These are phyloP conservation scores for Cylindrotheca closterium DNA, from an alignment of 108 stramenopile genomes.

Conservation along the genomic window DNA sequence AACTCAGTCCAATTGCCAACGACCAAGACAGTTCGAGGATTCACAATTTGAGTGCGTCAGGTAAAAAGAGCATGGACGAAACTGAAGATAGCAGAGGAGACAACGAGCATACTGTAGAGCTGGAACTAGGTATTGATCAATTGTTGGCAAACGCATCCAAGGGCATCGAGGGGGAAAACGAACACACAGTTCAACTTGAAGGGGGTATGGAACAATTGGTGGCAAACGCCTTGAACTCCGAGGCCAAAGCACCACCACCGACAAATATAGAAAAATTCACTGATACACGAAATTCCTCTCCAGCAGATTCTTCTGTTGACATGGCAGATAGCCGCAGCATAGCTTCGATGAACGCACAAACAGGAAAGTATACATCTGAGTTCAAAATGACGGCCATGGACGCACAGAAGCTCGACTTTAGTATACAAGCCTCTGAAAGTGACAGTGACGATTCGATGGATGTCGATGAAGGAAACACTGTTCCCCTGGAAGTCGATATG, in stretches of 20 bases:
- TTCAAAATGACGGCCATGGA: constrained; percentile 24
- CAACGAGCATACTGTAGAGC: constrained; percentile 33
- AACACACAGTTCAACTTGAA: constrained; percentile 35
- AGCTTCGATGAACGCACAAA: constrained; percentile 24
- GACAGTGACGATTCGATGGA: constrained; percentile 15
- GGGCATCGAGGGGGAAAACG: constrained; percentile 15
- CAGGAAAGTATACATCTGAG: constrained; percentile 20
- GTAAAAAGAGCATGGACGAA: neutral
- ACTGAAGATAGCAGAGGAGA: constrained; percentile 6
- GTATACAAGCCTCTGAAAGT: neutral
- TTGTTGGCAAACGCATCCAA: constrained; percentile 32
- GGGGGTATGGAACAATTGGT: constrained; percentile 23
- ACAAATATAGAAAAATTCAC: constrained; percentile 1
- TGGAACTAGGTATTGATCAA: constrained; percentile 25
- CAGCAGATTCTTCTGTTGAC: constrained; percentile 24
- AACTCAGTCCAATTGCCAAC: constrained; percentile 42
- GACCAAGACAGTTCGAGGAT: constrained; percentile 15
- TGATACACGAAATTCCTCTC: constrained; percentile 24
- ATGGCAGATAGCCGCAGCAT: constrained; percentile 35
- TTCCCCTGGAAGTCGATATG: constrained; percentile 39
- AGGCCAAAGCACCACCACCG: no score
- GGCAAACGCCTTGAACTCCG: constrained; percentile 21
- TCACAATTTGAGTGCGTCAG: neutral
- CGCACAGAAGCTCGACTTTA: constrained; percentile 31
- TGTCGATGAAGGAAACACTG: constrained; percentile 26